These are phyloP conservation scores for Tulasnella sp. DNA, from an alignment of 768 basidiomycete genomes.

Conservation along the genomic window DNA sequence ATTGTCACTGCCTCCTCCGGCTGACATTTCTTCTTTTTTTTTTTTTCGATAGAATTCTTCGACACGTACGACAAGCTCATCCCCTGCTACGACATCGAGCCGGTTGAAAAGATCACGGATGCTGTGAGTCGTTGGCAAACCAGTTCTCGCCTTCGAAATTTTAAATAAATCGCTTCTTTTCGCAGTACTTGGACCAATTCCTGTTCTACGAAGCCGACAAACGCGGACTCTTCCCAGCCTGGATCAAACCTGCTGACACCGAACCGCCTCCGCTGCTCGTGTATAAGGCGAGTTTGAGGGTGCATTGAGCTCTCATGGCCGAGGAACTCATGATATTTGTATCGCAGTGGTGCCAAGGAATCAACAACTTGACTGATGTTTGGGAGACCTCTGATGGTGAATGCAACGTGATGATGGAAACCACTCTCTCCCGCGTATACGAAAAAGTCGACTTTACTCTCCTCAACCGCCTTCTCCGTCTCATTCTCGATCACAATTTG, in stretches of 20 bases:
- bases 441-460: slow-evolving; percentile 98
- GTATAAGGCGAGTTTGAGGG: slow-evolving; percentile 55
- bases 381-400: slow-evolving; percentile 99
- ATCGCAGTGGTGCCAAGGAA: slow-evolving; percentile 86
- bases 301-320: not conserved
- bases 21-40: not conserved
- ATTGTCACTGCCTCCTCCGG: not conserved
- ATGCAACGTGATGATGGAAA: slow-evolving; percentile 98
- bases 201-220: slow-evolving; percentile 65
- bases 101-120: slow-evolving; percentile 99
- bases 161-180: not conserved
- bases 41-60: slow-evolving; percentile 72
- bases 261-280: slow-evolving; percentile 95
- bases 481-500: slow-evolving; percentile 97
- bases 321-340: not conserved
- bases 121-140: slow-evolving; percentile 48
- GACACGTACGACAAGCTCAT: slow-evolving; percentile 98
- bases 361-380: slow-evolving; percentile 95
- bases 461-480: slow-evolving; percentile 87
- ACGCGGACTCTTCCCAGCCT: slow-evolving; percentile 93
- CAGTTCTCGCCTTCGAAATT: not conserved
- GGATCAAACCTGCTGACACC: slow-evolving; percentile 98
- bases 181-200: slow-evolving; percentile 91
- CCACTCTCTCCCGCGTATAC: slow-evolving; percentile 93
- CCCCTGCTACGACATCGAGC: slow-evolving; percentile 98